Percentiles rank a stretch among this genome's conserved stretches.
phyloP scores from a whole-genome alignment of 257 asterid species.

The Nemophila menziesii region DNA sequence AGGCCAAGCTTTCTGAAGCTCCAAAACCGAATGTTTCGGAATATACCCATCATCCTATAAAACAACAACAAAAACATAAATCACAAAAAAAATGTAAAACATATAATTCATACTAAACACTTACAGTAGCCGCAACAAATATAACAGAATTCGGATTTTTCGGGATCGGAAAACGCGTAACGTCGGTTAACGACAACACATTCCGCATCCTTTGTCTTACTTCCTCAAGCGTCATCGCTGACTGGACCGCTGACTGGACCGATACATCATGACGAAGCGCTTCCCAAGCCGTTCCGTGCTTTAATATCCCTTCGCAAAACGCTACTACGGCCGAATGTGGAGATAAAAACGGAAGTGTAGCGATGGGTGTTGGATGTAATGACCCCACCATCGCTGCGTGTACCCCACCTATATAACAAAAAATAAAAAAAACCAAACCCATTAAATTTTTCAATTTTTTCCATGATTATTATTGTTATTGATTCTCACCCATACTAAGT shows the following conservation, averaged over 20 bases:
- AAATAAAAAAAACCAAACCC: background rate
- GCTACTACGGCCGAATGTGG: slow-evolving; percentile 98
- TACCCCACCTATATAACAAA: slow-evolving; percentile 67
- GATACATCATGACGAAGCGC: slow-evolving; percentile 71
- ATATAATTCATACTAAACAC: slow-evolving; percentile 15
- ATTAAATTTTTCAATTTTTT: no score
- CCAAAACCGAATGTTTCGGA: slow-evolving; percentile 76
- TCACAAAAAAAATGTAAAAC: no score
- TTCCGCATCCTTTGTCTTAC: slow-evolving; percentile 79
- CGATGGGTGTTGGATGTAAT: slow-evolving; percentile 81
- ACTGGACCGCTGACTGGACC: slow-evolving; percentile 24
- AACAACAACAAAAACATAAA: background rate
- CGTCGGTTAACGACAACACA: slow-evolving; percentile 86
- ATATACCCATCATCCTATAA: slow-evolving; percentile 91
- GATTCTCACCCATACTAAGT: slow-evolving; percentile 83
- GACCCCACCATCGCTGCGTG: slow-evolving; percentile 99
- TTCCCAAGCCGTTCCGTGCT: slow-evolving; percentile 98
- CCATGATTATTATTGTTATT: background rate
- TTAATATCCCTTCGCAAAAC: slow-evolving; percentile 80
- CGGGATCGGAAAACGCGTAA: slow-evolving; percentile 86
- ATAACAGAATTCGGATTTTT: slow-evolving; percentile 76
- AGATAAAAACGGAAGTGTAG: slow-evolving; percentile 88
- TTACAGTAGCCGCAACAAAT: slow-evolving; percentile 88
- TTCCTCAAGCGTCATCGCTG: slow-evolving; percentile 61
- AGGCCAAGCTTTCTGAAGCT: slow-evolving; percentile 96